Conservation (phyloP, 139 green algal species). For the Picochlorum sp. region DNA sequence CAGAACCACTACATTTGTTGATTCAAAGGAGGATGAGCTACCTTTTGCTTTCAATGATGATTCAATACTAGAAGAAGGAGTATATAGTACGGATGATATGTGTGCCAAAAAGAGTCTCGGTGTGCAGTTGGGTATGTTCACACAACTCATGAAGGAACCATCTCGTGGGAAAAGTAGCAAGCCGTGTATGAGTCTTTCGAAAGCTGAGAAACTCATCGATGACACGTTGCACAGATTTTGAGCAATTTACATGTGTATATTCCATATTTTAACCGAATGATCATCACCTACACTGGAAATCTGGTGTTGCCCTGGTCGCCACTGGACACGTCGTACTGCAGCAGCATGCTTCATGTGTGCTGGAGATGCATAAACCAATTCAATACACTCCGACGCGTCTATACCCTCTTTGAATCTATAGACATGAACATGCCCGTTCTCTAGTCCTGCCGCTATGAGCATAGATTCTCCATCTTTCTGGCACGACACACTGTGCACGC, state of each 20-base stretch:
- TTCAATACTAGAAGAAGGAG: slow-evolving; percentile 34
- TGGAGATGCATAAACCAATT: slow-evolving; percentile 31
- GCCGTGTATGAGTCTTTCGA: too few relatives aligned
- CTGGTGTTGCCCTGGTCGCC: slow-evolving; percentile 8
- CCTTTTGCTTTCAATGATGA: neutral
- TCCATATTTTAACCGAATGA: too few relatives aligned
- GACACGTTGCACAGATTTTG: too few relatives aligned
- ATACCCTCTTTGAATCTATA: neutral
- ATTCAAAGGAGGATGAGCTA: neutral
- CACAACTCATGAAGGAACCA: neutral
- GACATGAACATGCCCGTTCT: slow-evolving; percentile 36
- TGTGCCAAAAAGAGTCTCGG: slow-evolving; percentile 40
- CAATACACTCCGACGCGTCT: neutral
- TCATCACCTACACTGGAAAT: too few relatives aligned
- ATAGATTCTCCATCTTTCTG: neutral
- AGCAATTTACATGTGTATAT: too few relatives aligned
- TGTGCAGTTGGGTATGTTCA: neutral
- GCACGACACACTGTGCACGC: slow-evolving; percentile 43
- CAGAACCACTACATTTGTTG: neutral
- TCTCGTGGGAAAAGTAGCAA: neutral
- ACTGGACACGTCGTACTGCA: slow-evolving; percentile 48
- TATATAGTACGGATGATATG: slow-evolving; percentile 57
- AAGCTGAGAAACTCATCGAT: too few relatives aligned
- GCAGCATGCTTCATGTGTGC: slow-evolving; percentile 33
- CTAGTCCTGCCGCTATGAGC: slow-evolving; percentile 53